Conservation (phyloP, 2,329 filamentous ascomycete genomes). For the Claviceps maximensis region DNA sequence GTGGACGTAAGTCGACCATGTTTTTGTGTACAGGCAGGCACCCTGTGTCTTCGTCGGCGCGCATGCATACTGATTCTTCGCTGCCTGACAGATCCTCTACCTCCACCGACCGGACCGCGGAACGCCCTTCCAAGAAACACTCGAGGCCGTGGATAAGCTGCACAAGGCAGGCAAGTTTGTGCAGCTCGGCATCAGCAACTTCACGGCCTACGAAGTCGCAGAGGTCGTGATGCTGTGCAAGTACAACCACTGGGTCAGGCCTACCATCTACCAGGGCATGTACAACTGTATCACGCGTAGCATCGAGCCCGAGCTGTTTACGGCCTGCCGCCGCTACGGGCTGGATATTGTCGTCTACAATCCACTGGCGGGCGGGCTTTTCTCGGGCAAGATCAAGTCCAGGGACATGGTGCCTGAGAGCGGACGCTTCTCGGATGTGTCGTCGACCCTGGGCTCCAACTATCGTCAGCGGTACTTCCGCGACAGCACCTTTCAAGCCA, state of each 20-base stretch:
- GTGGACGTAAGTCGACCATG: constrained; percentile 43
- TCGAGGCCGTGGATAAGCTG: constrained; percentile 64
- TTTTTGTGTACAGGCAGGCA: background rate
- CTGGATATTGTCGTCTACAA: constrained; percentile 74
- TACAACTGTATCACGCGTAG: constrained; percentile 69
- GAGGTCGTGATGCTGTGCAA: constrained; percentile 72
- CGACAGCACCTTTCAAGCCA: constrained; percentile 47
- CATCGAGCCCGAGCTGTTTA: constrained; percentile 63
- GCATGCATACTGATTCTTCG: background rate
- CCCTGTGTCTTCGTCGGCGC: background rate
- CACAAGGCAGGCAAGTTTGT: constrained; percentile 82
- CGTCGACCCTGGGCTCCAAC: constrained; percentile 34
- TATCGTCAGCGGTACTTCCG: constrained; percentile 64
- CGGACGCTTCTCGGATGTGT: constrained; percentile 54
- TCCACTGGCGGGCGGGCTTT: constrained; percentile 66
- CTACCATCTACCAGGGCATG: constrained; percentile 79
- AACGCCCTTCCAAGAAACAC: constrained; percentile 65
- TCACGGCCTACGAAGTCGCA: constrained; percentile 74
- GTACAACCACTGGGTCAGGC: constrained; percentile 67
- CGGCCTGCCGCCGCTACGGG: constrained; percentile 60
- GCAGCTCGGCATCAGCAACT: constrained; percentile 69
- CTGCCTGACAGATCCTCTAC: constrained; percentile 20
- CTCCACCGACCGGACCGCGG: constrained; percentile 38
- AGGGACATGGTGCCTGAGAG: constrained; percentile 46
- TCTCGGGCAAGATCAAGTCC: constrained; percentile 67